Evolutionary conservation across 1,139 yeast species (phyloP).

Genomic region (Casaregolazyma lundiana): DNA sequence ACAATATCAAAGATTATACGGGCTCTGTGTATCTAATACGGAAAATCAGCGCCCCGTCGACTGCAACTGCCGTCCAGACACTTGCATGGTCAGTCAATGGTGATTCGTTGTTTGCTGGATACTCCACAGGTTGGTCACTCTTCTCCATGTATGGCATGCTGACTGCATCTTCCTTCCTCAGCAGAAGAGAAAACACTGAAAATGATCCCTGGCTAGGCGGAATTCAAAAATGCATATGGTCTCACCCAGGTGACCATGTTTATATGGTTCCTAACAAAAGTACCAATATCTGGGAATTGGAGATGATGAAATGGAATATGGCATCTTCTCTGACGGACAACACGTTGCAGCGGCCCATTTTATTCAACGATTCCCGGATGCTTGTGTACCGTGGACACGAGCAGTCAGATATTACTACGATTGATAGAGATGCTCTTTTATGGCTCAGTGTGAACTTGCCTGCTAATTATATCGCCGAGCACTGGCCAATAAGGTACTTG

Average conservation of each 20-base stretch:
- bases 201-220: slow-evolving; percentile 33
- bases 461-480: slow-evolving; percentile 36
- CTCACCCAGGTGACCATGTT: slow-evolving; percentile 30
- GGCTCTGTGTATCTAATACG: slow-evolving; percentile 30
- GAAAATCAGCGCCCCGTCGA: slow-evolving; percentile 28
- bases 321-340: slow-evolving; percentile 29
- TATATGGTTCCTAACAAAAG: slow-evolving; percentile 24
- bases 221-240: slow-evolving; percentile 30
- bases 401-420: slow-evolving; percentile 35
- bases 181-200: slow-evolving; percentile 24
- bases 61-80: slow-evolving; percentile 28
- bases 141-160: slow-evolving; percentile 37
- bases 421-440: slow-evolving; percentile 35
- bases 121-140: slow-evolving; percentile 36
- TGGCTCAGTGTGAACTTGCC: slow-evolving; percentile 40
- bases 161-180: slow-evolving; percentile 31
- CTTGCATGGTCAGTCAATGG: slow-evolving; percentile 36
- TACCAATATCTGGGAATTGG: slow-evolving; percentile 26
- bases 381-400: slow-evolving; percentile 38
- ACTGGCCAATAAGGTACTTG: slow-evolving; percentile 39
- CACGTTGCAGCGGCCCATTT: slow-evolving; percentile 33
- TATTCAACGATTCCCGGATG: slow-evolving; percentile 34
- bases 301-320: slow-evolving; percentile 32
- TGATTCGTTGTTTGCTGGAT: slow-evolving; percentile 34
- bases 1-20: slow-evolving; percentile 33